A percentile compares a stretch with the other conserved stretches of the same genome.
Evolutionary conservation across 768 basidiomycete species (phyloP).

Genomic region (Clavaria fumosa): DNA sequence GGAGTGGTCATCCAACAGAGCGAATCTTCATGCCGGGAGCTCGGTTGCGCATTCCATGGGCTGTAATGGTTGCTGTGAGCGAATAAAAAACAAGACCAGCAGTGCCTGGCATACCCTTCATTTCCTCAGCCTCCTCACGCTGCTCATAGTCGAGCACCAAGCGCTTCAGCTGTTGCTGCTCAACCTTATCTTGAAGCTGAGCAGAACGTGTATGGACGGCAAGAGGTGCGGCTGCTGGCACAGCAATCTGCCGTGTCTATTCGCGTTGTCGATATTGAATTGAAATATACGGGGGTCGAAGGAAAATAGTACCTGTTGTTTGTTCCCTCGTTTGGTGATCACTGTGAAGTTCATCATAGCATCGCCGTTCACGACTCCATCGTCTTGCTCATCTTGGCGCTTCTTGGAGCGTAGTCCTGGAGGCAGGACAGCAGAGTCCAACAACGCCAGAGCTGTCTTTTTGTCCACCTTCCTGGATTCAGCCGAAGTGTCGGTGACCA

Average conservation of each 20-base stretch:
- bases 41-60: constrained; percentile 55
- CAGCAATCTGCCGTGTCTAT: constrained; percentile 74
- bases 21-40: constrained; percentile 62
- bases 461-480: constrained; percentile 81
- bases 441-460: constrained; percentile 71
- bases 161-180: constrained; percentile 95
- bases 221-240: constrained; percentile 76
- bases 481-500: constrained; percentile 75
- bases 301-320: constrained; percentile 55
- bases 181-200: constrained; percentile 86
- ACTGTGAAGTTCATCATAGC: constrained; percentile 84
- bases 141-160: constrained; percentile 86
- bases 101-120: constrained; percentile 68
- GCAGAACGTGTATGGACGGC: constrained; percentile 85
- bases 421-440: constrained; percentile 76
- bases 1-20: constrained; percentile 60
- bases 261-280: constrained; percentile 5
- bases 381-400: constrained; percentile 34
- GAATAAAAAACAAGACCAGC: too few relatives aligned
- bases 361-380: constrained; percentile 12
- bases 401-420: constrained; percentile 52
- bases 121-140: constrained; percentile 71
- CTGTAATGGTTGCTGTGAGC: too few relatives aligned
- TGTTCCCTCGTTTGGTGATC: constrained; percentile 85
- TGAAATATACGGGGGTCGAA: constrained; percentile 3